Conservation (phyloP, 2,329 filamentous ascomycete species). For the Apiospora arundinis region DNA sequence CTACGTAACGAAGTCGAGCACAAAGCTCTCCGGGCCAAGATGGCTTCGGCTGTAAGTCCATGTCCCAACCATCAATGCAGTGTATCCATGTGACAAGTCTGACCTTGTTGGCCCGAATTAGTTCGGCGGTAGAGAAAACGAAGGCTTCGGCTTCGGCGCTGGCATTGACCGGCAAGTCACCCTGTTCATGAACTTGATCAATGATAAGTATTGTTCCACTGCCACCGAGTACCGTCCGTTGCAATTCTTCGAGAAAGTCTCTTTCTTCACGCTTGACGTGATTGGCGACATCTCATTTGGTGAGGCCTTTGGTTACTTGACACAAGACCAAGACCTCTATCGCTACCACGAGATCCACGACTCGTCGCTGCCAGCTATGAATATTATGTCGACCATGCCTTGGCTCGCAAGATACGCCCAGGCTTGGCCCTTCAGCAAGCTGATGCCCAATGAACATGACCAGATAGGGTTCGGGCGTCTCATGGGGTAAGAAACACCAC, state of each 20-base stretch:
- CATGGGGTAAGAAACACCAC: conserved; percentile 41
- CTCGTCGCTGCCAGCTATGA: conserved; percentile 46
- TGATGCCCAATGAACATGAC: conserved; percentile 45
- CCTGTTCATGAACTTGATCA: conserved; percentile 52
- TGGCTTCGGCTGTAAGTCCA: conserved; percentile 49
- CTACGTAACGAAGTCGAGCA: conserved; percentile 44
- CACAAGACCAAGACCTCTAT: conserved; percentile 55
- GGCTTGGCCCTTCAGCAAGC: conserved; percentile 43
- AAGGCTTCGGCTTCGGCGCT: conserved; percentile 47
- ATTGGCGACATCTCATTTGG: conserved; percentile 61
- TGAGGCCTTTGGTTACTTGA: conserved; percentile 56
- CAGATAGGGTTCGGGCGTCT: conserved; percentile 47
- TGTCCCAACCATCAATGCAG: background rate
- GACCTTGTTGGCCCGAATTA: conserved; percentile 29
- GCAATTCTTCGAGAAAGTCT: conserved; percentile 56
- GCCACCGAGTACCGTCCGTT: conserved; percentile 43
- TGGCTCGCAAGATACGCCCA: conserved; percentile 43
- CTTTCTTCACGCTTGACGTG: conserved; percentile 61
- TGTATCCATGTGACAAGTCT: conserved; percentile 27
- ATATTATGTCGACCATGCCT: conserved; percentile 44
- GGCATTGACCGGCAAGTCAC: conserved; percentile 48
- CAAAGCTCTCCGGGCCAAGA: conserved; percentile 48
- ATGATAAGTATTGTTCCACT: conserved; percentile 53
- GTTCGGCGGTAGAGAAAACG: conserved; percentile 59
- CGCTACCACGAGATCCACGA: conserved; percentile 52